Base-by-base conservation (phyloP, 352 stramenopile genomes). In the Globisporangium nagaii region DNA sequence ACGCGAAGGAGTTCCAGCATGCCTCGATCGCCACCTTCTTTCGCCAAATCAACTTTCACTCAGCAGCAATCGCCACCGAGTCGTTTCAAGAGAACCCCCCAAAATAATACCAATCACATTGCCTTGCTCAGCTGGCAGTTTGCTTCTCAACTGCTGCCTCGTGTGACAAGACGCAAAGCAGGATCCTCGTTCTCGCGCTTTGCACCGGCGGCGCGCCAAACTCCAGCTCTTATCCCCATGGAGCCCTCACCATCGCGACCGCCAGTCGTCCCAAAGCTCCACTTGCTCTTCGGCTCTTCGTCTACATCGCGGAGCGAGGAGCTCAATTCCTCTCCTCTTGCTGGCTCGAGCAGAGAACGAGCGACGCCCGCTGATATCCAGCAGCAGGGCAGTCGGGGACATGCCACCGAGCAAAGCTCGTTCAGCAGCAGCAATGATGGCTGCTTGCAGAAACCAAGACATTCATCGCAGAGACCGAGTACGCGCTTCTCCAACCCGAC, bases 231-330 rank as follows among this genome's bases (percentile, higher is more conserved):
- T n/a, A n/a, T n/a, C n/a, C n/a, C n/a, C 28, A 63, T 63, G 56
- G 56, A 63, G 48, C 56, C 56, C 3, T 48, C 56, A 4, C 35
- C 48, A 12, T 43, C 42, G 28, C 47, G 56, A 4, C 32, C 40
- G 8, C 20, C 27, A 8, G 35, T 53, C 10, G 48, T 63, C 24
- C 48, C 56, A 4, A 57, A 63, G 35, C 56, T 63, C 32, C 56
- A 63, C 25, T 25, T 63, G 41, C 24, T 63, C 41, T 57, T 57
- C 28, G 49, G 35, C 3, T 6, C 24, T 7, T 17, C 39, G 3
- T 24, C 8, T 11, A 3, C 40, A 25, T 24, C 28, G 5, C 28
- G 19, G 31, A 50, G 9, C 13, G 32, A 58, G 15, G 48, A 53
- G 11, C 15, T 43, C n/a, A 27, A 15, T n/a, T n/a, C n/a, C 5